These are phyloP conservation scores for Collybiopsis confluens DNA, from an alignment of 768 basidiomycete genomes.

Conservation along the genomic window DNA sequence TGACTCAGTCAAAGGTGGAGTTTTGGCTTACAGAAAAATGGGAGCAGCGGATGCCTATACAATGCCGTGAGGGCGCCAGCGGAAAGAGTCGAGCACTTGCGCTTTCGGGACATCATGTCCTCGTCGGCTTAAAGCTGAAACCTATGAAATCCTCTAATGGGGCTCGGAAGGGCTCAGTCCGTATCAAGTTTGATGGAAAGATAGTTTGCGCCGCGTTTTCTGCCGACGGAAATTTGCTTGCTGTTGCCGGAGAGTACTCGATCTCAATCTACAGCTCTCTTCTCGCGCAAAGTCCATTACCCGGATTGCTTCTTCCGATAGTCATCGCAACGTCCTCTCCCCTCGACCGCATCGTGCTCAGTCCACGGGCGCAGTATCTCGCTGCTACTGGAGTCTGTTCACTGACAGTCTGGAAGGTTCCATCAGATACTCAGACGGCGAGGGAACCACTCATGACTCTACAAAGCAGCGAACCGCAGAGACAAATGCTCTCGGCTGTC, in stretches of 20 bases:
- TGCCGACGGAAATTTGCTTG: neutral
- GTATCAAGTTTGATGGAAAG: neutral
- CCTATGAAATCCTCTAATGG: neutral
- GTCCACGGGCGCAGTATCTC: neutral
- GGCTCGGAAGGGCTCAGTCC: neutral
- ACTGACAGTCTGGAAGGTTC: neutral
- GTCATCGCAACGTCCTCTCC: neutral
- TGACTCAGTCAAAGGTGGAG: neutral
- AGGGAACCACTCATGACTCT: neutral
- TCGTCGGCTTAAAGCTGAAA: neutral
- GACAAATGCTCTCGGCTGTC: neutral
- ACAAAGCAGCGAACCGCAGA: neutral
- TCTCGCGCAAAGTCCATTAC: neutral
- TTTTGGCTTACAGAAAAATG: neutral
- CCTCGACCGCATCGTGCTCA: neutral
- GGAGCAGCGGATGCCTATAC: neutral
- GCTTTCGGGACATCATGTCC: constrained; percentile 1
- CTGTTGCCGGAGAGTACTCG: neutral
- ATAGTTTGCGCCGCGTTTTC: neutral
- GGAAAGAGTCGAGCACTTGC: neutral
- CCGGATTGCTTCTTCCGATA: neutral
- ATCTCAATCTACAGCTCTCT: neutral
- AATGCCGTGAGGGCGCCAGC: neutral
- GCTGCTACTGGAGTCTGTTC: neutral
- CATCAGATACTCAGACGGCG: neutral